Evolutionary conservation across 108 stramenopile genomes (phyloP).

Genomic region (Skeletonema costatum): DNA sequence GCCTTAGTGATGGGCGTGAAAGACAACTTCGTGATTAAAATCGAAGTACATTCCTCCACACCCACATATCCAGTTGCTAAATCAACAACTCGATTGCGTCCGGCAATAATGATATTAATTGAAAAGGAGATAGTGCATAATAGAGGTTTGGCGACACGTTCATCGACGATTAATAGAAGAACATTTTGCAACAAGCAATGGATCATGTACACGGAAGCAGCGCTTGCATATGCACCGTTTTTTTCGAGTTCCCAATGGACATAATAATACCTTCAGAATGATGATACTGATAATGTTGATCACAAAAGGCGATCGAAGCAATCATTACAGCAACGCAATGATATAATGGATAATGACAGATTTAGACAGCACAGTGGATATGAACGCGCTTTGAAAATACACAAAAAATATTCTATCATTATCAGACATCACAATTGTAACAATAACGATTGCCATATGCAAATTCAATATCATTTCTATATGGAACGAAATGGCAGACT

Average conservation of each 20-base stretch:
- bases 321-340: background rate
- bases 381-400: background rate
- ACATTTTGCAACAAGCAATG: conserved; percentile 2
- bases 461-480: background rate
- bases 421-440: background rate
- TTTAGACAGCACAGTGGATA: conserved; percentile 7
- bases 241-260: conserved; percentile 14
- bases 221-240: conserved; percentile 7
- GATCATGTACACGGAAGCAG: background rate
- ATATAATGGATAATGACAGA: conserved; percentile 9
- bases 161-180: background rate
- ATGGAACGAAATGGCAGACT: conserved; percentile 1
- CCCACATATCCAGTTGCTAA: background rate
- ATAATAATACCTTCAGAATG: background rate
- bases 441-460: background rate
- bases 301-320: background rate
- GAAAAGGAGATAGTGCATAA: background rate
- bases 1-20: background rate
- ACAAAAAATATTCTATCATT: background rate
- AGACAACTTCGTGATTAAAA: background rate
- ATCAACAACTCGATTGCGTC: background rate
- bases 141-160: background rate
- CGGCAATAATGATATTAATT: background rate
- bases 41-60: background rate
- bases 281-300: background rate